phyloP scores from a whole-genome alignment of 176 grass and related monocot species.

The Zoysia japonica region DNA sequence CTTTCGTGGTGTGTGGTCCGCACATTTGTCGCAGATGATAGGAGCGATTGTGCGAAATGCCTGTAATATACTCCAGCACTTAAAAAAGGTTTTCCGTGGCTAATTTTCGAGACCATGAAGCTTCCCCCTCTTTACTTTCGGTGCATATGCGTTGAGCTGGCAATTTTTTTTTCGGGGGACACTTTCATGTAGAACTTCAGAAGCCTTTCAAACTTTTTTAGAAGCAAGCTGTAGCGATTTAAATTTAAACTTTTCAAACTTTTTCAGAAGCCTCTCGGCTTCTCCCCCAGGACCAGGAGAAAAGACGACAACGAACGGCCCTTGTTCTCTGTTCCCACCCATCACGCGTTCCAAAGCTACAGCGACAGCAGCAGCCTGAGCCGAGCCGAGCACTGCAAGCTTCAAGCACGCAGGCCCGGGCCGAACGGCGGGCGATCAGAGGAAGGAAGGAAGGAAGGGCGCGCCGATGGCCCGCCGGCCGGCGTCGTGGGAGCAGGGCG shows the following conservation, averaged over 20 bases:
- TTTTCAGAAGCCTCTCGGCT: not conserved
- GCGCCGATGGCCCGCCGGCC: slow-evolving; percentile 22
- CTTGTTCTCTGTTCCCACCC: not conserved
- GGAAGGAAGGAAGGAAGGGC: not conserved
- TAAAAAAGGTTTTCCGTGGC: no score
- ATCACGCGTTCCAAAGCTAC: not conserved
- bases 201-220: not conserved
- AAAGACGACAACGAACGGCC: not conserved
- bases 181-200: not conserved
- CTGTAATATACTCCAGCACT: not conserved
- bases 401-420: no score
- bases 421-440: not conserved
- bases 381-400: no score
- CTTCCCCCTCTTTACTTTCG: no score
- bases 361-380: not conserved
- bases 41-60: not conserved
- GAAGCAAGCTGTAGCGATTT: no score
- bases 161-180: not conserved
- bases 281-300: not conserved
- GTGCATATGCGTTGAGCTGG: not conserved
- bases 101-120: no score
- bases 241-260: no score
- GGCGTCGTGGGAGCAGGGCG: slow-evolving; percentile 37
- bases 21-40: not conserved
- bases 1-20: not conserved